Percentiles rank a stretch among this genome's conserved stretches.
These are phyloP conservation scores for Arxiozyma telluris DNA, from an alignment of 1,139 yeast genomes.

Conservation along the genomic window DNA sequence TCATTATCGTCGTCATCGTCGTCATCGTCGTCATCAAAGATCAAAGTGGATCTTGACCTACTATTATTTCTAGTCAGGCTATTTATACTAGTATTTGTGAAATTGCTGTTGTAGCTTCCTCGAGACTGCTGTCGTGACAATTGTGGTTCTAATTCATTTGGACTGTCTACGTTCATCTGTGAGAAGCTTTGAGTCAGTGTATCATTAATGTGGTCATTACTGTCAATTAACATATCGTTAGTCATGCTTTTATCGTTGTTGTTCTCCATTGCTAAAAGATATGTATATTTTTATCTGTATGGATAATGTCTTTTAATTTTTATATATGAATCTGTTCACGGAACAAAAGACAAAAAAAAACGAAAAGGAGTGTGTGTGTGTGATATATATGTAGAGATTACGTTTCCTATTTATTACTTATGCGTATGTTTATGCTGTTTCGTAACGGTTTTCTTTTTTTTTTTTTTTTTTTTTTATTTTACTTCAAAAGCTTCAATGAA, in stretches of 20 bases:
- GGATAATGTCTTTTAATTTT: background rate
- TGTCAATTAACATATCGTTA: background rate
- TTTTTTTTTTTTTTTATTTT: too few relatives aligned
- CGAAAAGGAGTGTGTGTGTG: too few relatives aligned
- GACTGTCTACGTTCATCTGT: conserved; percentile 28
- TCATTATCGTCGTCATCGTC: conserved; percentile 13
- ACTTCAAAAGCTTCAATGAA: too few relatives aligned
- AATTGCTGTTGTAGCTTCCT: background rate
- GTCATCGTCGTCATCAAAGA: conserved; percentile 16
- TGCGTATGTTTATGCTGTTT: too few relatives aligned
- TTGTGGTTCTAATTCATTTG: conserved; percentile 16
- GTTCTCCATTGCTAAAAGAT: background rate
- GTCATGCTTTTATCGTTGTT: background rate
- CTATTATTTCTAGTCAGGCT: conserved; percentile 4
- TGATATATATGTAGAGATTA: too few relatives aligned
- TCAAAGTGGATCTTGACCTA: conserved; percentile 16
- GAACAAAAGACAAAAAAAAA: too few relatives aligned
- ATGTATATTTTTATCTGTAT: background rate
- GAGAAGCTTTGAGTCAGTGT: conserved; percentile 25
- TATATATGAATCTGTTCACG: background rate
- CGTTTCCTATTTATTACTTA: too few relatives aligned
- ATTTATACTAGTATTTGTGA: background rate
- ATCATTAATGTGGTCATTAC: conserved; percentile 1
- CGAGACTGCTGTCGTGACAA: background rate
- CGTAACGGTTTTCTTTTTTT: too few relatives aligned